phyloP scores from a whole-genome alignment of 768 basidiomycete genomes.

The Grammothele lineata region DNA sequence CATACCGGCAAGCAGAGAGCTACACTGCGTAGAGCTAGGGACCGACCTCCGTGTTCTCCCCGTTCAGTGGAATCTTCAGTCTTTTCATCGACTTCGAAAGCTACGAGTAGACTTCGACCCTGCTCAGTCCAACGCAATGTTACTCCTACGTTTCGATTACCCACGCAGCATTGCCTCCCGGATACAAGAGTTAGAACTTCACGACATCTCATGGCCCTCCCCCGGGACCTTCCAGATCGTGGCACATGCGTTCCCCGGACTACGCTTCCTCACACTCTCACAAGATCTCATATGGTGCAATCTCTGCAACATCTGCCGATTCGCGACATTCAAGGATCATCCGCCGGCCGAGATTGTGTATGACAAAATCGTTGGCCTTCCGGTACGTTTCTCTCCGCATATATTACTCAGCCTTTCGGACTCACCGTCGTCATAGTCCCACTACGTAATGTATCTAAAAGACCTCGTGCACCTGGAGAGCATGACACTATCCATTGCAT shows the following conservation, averaged over 20 bases:
- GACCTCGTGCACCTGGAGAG: constrained; percentile 4
- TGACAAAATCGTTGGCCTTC: constrained; percentile 13
- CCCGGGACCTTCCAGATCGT: constrained; percentile 6
- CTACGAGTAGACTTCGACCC: constrained; percentile 15
- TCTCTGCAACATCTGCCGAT: constrained; percentile 15
- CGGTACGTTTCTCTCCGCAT: constrained; percentile 2
- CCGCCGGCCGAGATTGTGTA: constrained; percentile 12
- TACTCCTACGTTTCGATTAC: constrained; percentile 15
- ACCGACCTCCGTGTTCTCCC: constrained; percentile 2
- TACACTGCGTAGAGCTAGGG: constrained; percentile 11
- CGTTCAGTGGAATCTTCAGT: constrained; percentile 7
- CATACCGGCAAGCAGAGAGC: neutral
- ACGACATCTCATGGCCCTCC: constrained; percentile 13
- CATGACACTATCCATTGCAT: constrained; percentile 6
- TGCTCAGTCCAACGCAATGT: constrained; percentile 5
- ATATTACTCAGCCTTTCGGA: neutral
- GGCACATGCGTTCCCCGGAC: constrained; percentile 4
- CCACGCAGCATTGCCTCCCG: constrained; percentile 6
- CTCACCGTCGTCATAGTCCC: no score
- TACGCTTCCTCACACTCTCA: constrained; percentile 8
- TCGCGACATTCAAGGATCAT: constrained; percentile 11
- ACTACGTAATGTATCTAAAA: constrained; percentile 3
- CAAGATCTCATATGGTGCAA: constrained; percentile 15
- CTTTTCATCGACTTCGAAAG: constrained; percentile 9
- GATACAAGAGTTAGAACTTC: constrained; percentile 10